Evolutionary conservation across 2,329 filamentous ascomycete species (phyloP).

Genomic region (Claviceps digitariae): DNA sequence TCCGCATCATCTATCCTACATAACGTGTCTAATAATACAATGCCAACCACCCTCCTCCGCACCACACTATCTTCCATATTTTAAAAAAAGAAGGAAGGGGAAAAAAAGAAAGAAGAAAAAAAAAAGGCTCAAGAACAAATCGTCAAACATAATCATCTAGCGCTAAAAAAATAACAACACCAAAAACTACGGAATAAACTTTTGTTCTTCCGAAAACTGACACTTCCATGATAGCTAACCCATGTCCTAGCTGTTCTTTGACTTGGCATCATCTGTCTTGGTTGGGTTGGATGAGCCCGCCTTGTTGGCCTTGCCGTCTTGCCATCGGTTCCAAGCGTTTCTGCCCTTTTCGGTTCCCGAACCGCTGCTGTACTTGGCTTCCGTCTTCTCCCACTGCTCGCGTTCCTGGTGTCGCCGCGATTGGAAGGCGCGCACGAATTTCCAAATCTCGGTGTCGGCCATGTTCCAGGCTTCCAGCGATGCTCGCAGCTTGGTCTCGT

Average conservation of each 20-base stretch:
- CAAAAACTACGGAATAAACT: neutral
- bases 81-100: neutral
- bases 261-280: neutral
- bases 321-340: slow-evolving; percentile 23
- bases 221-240: neutral
- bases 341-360: slow-evolving; percentile 38
- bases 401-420: slow-evolving; percentile 51
- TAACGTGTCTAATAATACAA: too few species aligned
- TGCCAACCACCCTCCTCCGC: too few species aligned
- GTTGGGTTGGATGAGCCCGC: neutral
- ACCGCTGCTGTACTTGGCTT: slow-evolving; percentile 49
- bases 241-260: neutral
- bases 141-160: neutral
- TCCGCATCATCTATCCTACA: too few species aligned
- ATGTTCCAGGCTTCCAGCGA: slow-evolving; percentile 55
- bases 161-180: neutral
- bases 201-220: neutral
- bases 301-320: slow-evolving; percentile 13
- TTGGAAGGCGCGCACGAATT: slow-evolving; percentile 55
- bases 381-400: slow-evolving; percentile 55
- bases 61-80: too few species aligned
- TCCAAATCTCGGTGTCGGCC: slow-evolving; percentile 66
- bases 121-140: neutral
- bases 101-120: neutral
- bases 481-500: slow-evolving; percentile 33